These are phyloP conservation scores for Crithidia acanthocephali DNA, from an alignment of 208 protist genomes.

Conservation along the genomic window DNA sequence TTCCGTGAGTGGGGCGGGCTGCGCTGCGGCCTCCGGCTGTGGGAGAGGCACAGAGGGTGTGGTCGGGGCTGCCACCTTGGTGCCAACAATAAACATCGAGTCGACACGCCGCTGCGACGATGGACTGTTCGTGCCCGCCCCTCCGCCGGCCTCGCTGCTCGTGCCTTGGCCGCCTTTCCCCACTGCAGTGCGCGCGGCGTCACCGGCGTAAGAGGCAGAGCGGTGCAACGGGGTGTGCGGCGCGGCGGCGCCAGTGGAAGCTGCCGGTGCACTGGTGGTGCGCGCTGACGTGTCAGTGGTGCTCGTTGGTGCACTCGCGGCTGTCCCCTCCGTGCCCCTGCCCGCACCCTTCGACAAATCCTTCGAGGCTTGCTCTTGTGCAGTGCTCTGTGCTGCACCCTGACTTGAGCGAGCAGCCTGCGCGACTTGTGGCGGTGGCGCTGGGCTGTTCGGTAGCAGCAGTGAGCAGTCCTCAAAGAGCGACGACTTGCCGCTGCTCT, in stretches of 20 bases:
- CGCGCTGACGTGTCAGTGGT: background rate
- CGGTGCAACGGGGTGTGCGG: background rate
- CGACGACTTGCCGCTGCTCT: slow-evolving; percentile 13
- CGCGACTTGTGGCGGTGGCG: background rate
- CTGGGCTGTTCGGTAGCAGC: slow-evolving; percentile 1
- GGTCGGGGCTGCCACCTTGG: background rate
- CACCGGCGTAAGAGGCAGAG: background rate
- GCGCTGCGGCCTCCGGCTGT: background rate
- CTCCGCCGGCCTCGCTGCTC: too few species aligned
- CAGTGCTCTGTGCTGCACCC: background rate
- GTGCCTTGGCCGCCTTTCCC: background rate
- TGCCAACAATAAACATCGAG: slow-evolving; percentile 8
- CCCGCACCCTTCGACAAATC: background rate
- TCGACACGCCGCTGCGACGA: background rate
- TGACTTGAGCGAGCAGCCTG: background rate
- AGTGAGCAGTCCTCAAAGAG: slow-evolving; percentile 12
- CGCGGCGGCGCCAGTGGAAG: background rate
- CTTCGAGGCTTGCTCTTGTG: too few species aligned
- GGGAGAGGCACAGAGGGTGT: background rate
- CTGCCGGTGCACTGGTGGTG: too few species aligned
- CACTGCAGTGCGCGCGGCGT: background rate
- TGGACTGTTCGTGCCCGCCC: too few species aligned
- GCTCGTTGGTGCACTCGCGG: background rate
- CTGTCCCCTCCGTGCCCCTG: background rate
- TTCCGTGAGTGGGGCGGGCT: background rate